Evolutionary conservation across 257 asterid genomes (phyloP).

Genomic region (Echium plantagineum): DNA sequence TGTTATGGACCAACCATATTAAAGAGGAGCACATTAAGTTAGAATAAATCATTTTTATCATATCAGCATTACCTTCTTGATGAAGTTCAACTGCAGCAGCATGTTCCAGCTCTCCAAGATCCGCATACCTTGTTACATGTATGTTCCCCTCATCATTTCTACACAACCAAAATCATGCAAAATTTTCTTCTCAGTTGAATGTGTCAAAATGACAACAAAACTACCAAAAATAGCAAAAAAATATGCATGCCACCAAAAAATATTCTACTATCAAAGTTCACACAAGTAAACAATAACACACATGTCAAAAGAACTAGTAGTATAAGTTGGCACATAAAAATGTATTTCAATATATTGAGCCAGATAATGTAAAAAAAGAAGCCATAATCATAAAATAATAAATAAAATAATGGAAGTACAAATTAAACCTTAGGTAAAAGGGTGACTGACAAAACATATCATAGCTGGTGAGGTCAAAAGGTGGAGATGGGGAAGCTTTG

Average conservation of each 20-base stretch:
- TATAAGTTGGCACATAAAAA: too few relatives aligned
- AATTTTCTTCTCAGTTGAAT: not conserved
- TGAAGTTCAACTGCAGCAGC: constrained; percentile 42
- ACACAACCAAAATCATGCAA: constrained; percentile 3
- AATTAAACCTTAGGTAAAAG: constrained; percentile 49
- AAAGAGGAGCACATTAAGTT: too few relatives aligned
- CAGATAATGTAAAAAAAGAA: too few relatives aligned
- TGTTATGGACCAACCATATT: not conserved
- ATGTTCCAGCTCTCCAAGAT: constrained; percentile 57
- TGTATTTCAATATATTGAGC: too few relatives aligned
- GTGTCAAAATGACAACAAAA: not conserved
- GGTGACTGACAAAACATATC: constrained; percentile 54
- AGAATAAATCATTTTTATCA: constrained; percentile 34
- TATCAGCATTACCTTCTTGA: constrained; percentile 42
- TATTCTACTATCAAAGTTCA: not conserved
- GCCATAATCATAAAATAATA: not conserved
- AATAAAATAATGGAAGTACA: not conserved
- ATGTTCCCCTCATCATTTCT: constrained; percentile 43
- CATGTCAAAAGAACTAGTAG: too few relatives aligned
- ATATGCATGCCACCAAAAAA: not conserved
- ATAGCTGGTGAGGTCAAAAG: constrained; percentile 25
- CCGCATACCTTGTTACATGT: constrained; percentile 27
- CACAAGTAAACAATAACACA: too few relatives aligned
- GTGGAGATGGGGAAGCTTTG: constrained; percentile 23
- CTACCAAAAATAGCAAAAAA: not conserved